Conservation (phyloP, 1,284 basidiomycete species). For the Ganoderma lingzhi region DNA sequence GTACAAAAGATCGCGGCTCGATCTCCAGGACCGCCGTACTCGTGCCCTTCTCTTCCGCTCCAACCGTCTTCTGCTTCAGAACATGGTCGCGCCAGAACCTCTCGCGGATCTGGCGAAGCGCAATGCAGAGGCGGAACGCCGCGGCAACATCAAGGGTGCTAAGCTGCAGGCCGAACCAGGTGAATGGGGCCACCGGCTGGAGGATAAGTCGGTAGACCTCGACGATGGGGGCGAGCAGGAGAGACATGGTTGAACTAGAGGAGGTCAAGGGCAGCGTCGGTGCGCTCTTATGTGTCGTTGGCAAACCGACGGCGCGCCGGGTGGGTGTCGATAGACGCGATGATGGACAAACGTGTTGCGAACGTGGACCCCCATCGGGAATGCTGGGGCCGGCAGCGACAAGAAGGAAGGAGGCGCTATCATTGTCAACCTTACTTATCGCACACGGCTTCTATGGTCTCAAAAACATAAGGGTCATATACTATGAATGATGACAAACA, state of each 20-base stretch:
- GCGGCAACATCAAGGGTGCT: slow-evolving; percentile 72
- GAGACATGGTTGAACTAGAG: slow-evolving; percentile 25
- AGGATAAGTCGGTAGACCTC: slow-evolving; percentile 61
- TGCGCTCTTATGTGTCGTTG: slow-evolving; percentile 2
- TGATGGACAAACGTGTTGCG: slow-evolving; percentile 19
- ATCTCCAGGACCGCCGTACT: slow-evolving; percentile 34
- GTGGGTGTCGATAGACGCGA: background rate
- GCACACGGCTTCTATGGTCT: background rate
- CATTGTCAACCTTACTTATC: background rate
- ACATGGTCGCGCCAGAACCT: slow-evolving; percentile 53
- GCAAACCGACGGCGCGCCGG: background rate
- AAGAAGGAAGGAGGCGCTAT: background rate
- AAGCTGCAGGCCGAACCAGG: slow-evolving; percentile 68
- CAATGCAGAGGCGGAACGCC: slow-evolving; percentile 70
- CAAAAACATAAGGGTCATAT: background rate
- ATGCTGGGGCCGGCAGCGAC: background rate
- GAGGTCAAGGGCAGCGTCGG: background rate
- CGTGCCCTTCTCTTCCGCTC: slow-evolving; percentile 25
- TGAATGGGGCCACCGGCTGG: slow-evolving; percentile 70
- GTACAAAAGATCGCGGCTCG: slow-evolving; percentile 64
- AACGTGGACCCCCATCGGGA: background rate
- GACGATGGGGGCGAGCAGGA: slow-evolving; percentile 52
- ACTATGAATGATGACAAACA: background rate
- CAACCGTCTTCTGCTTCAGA: slow-evolving; percentile 30
- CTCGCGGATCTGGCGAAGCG: slow-evolving; percentile 72